These are phyloP conservation scores for Hammondia hammondi DNA, from an alignment of 169 alveolate genomes.

Conservation along the genomic window DNA sequence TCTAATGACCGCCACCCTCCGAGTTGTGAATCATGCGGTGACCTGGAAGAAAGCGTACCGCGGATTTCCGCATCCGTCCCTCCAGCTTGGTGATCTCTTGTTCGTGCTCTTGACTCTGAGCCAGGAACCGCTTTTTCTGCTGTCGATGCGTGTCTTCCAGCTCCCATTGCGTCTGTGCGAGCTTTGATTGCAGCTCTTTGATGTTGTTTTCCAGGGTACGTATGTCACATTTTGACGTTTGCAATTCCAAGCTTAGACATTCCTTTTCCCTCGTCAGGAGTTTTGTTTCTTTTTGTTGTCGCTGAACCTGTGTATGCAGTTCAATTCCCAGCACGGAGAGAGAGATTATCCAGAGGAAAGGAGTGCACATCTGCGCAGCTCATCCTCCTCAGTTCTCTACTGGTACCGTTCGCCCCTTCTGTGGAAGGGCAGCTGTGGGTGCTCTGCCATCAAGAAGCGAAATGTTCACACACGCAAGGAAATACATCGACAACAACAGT, in stretches of 20 bases:
- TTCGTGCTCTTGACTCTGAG: conserved; percentile 37
- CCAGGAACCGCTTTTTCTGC: conserved; percentile 3
- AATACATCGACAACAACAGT: too few relatives aligned
- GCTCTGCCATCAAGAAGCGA: too few relatives aligned
- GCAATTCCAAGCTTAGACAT: neutral
- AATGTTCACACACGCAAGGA: too few relatives aligned
- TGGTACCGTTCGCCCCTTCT: too few relatives aligned
- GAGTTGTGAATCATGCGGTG: neutral
- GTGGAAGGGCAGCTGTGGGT: too few relatives aligned
- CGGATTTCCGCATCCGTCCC: neutral
- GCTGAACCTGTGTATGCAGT: neutral
- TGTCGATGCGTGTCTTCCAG: neutral
- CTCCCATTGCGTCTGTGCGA: neutral
- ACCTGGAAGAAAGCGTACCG: neutral
- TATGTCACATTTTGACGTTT: neutral
- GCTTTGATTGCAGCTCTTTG: neutral
- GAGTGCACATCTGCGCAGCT: too few relatives aligned
- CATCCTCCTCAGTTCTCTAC: too few relatives aligned
- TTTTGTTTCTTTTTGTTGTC: conserved; percentile 1
- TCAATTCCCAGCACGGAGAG: neutral
- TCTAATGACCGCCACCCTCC: neutral
- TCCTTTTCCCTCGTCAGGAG: neutral
- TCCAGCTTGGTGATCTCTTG: conserved; percentile 4
- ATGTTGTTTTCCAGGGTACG: neutral
- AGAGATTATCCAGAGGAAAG: too few relatives aligned